phyloP scores from a whole-genome alignment of 108 stramenopile genomes.

The Cyclotella atomus region DNA sequence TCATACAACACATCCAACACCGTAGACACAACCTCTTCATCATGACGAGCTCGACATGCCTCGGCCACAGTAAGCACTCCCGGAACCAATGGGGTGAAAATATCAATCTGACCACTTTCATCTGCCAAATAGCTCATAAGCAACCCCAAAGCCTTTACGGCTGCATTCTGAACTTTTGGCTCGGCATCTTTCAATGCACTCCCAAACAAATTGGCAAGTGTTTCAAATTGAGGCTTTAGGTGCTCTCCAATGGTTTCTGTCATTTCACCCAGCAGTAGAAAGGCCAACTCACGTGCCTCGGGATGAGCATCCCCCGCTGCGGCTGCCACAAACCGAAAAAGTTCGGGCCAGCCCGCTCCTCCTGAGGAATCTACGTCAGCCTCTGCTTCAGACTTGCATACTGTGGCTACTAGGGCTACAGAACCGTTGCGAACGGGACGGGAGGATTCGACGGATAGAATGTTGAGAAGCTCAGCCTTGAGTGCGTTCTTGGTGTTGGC shows the following conservation, averaged over 20 bases:
- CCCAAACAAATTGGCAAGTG: conserved; percentile 78
- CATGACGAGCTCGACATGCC: conserved; percentile 58
- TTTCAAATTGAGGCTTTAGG: conserved; percentile 77
- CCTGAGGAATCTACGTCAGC: conserved; percentile 44
- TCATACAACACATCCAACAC: conserved; percentile 92
- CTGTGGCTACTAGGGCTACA: conserved; percentile 76
- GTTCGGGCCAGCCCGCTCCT: conserved; percentile 77
- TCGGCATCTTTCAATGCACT: conserved; percentile 67
- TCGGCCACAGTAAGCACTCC: conserved; percentile 82
- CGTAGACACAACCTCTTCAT: conserved; percentile 81
- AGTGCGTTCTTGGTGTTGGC: conserved; percentile 55
- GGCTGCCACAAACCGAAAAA: conserved; percentile 82
- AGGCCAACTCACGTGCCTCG: conserved; percentile 92
- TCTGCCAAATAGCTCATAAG: conserved; percentile 79
- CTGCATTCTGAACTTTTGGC: conserved; percentile 80
- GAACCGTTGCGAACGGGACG: conserved; percentile 83
- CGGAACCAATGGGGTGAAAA: conserved; percentile 76
- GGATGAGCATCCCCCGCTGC: conserved; percentile 58
- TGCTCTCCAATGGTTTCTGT: conserved; percentile 91
- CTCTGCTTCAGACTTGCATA: conserved; percentile 68
- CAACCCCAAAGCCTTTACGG: conserved; percentile 84
- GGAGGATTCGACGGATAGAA: conserved; percentile 80
- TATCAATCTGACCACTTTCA: conserved; percentile 68
- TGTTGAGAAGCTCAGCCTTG: conserved; percentile 71
- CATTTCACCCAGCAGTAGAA: conserved; percentile 91